Evolutionary conservation across 768 basidiomycete species (phyloP).

Genomic region (Kwoniella heveanensis): DNA sequence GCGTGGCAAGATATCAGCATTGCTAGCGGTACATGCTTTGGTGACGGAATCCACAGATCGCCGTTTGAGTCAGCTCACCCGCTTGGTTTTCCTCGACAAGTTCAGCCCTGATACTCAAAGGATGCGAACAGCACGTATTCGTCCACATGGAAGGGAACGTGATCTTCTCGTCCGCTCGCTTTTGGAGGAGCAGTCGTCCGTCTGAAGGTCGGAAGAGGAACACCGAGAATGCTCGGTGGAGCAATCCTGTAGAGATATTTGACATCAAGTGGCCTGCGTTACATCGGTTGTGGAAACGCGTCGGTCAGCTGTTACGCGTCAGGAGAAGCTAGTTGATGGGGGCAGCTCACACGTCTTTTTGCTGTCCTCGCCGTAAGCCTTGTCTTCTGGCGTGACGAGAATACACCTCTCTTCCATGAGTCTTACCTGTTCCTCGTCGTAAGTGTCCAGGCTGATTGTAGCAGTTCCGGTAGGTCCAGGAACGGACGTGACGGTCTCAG

Average conservation of each 20-base stretch:
- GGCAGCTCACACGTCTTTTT: constrained; percentile 87
- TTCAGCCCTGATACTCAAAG: constrained; percentile 70
- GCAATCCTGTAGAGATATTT: constrained; percentile 85
- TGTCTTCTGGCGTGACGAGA: constrained; percentile 52
- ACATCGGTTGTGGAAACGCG: too few relatives aligned
- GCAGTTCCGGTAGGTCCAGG: constrained; percentile 4
- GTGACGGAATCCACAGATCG: neutral
- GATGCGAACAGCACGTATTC: constrained; percentile 98
- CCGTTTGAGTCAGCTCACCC: constrained; percentile 47
- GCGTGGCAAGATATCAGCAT: too few relatives aligned
- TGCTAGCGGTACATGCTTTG: too few relatives aligned
- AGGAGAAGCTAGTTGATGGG: neutral
- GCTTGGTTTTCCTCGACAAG: constrained; percentile 77
- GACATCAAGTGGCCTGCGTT: constrained; percentile 89
- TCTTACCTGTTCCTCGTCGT: constrained; percentile 89
- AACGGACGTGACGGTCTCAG: constrained; percentile 14
- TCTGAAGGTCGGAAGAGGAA: constrained; percentile 94
- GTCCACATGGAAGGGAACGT: constrained; percentile 99
- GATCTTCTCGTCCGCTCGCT: constrained; percentile 96
- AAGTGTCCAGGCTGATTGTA: constrained; percentile 70
- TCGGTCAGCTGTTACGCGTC: too few relatives aligned
- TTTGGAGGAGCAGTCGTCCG: constrained; percentile 89
- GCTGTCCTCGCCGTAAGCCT: constrained; percentile 62
- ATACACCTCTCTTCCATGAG: constrained; percentile 83
- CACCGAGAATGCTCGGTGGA: constrained; percentile 96